Conservation (phyloP, 164 flowering plant species). For the Aristolochia californica region DNA sequence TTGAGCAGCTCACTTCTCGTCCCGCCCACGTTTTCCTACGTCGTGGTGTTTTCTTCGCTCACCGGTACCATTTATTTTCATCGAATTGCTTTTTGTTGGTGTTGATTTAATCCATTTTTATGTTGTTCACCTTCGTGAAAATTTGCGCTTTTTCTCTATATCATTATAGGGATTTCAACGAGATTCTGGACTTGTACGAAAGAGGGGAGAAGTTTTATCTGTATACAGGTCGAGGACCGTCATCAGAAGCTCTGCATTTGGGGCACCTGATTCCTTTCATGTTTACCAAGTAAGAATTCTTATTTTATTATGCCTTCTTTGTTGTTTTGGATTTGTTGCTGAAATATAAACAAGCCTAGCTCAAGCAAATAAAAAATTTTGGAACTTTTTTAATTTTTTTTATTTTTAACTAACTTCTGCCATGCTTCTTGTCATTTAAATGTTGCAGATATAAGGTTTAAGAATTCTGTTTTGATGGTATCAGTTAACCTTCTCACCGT, state of each 20-base stretch:
- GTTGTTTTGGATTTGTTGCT: background rate
- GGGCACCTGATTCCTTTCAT: conserved; percentile 89
- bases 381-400: too few relatives aligned
- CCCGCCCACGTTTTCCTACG: conserved; percentile 92
- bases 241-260: conserved; percentile 87
- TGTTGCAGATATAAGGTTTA: too few relatives aligned
- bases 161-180: conserved; percentile 51
- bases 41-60: conserved; percentile 92
- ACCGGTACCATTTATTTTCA: conserved; percentile 26
- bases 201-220: conserved; percentile 78
- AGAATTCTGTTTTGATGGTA: too few relatives aligned
- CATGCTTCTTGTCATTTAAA: too few relatives aligned
- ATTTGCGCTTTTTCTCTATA: too few relatives aligned
- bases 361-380: too few relatives aligned
- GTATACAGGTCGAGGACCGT: conserved; percentile 88
- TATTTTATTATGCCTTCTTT: background rate
- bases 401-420: too few relatives aligned
- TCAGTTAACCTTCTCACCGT: too few relatives aligned
- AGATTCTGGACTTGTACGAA: conserved; percentile 69
- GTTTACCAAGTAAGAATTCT: conserved; percentile 68
- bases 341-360: too few relatives aligned
- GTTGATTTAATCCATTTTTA: background rate
- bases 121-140: background rate
- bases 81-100: background rate
- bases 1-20: conserved; percentile 68